Conservation (phyloP, 2,329 filamentous ascomycete species). For the Ophiostoma triangulosporum region DNA sequence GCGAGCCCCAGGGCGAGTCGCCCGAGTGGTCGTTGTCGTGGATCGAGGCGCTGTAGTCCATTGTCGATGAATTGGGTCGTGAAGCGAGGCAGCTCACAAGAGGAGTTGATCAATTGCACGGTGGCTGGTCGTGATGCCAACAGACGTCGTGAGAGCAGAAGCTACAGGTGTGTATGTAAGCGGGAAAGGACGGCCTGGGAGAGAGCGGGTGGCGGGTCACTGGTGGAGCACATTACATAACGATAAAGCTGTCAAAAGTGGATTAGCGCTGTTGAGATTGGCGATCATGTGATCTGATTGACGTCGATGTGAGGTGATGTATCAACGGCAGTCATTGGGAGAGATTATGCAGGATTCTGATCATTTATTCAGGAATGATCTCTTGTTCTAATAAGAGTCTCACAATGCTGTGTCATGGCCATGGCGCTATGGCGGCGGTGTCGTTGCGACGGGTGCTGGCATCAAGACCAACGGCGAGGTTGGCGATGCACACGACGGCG, state of each 20-base stretch:
- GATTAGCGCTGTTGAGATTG: conserved; percentile 2
- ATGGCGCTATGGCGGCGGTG: neutral
- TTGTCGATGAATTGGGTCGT: conserved; percentile 17
- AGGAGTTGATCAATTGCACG: neutral
- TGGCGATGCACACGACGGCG: neutral
- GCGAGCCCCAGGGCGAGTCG: conserved; percentile 37
- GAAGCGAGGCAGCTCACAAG: too few species aligned
- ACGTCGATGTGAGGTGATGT: too few species aligned
- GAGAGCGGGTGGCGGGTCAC: neutral
- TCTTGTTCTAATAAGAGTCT: too few species aligned
- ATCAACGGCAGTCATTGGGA: too few species aligned
- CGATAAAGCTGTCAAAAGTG: neutral
- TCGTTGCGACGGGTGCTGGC: neutral
- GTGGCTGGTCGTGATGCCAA: neutral
- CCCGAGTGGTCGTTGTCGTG: conserved; percentile 39
- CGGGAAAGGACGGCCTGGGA: conserved; percentile 2
- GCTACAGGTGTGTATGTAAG: too few species aligned
- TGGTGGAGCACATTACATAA: conserved; percentile 3
- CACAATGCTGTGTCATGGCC: neutral
- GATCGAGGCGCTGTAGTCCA: conserved; percentile 47
- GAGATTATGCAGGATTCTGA: too few species aligned
- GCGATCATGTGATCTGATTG: neutral
- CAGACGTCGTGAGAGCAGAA: neutral
- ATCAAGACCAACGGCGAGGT: neutral
- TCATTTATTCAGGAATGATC: too few species aligned